Conservation (phyloP, 495 filamentous ascomycete species). For the Chaetomium fimeti region DNA sequence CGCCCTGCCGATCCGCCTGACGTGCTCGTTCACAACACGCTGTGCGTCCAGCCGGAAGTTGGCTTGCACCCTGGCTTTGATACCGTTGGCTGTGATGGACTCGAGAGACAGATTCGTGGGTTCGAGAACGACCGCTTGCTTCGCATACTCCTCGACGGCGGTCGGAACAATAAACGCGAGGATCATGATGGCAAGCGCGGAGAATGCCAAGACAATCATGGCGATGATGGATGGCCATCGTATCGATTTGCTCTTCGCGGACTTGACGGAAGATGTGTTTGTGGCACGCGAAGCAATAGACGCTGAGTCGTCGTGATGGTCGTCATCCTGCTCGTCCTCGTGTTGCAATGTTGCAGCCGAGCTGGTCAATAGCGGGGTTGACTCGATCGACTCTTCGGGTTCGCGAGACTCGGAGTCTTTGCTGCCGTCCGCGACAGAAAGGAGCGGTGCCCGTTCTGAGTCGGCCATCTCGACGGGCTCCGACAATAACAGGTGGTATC, state of each 20-base stretch:
- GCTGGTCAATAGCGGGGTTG: constrained; percentile 55
- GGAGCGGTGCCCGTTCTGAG: constrained; percentile 45
- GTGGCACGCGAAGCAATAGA: constrained; percentile 33
- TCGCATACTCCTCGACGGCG: constrained; percentile 77
- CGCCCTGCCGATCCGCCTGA: constrained; percentile 70
- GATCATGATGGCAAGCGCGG: constrained; percentile 51
- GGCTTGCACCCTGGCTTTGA: constrained; percentile 74
- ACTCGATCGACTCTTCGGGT: constrained; percentile 42
- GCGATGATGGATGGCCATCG: constrained; percentile 51
- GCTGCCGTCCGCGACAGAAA: constrained; percentile 36
- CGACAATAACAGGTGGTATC: background rate
- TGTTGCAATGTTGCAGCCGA: constrained; percentile 45
- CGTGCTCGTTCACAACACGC: constrained; percentile 64
- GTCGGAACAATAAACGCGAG: constrained; percentile 76
- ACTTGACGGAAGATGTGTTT: constrained; percentile 24
- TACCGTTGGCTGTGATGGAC: constrained; percentile 72
- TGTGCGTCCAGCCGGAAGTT: constrained; percentile 74
- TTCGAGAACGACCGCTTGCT: constrained; percentile 75
- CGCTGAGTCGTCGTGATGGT: constrained; percentile 31
- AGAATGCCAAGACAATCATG: constrained; percentile 41
- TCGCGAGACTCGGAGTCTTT: constrained; percentile 30
- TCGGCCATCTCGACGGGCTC: constrained; percentile 44
- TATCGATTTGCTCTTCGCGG: constrained; percentile 32
- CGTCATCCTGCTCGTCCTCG: constrained; percentile 45
- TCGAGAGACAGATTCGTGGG: constrained; percentile 79